These are phyloP conservation scores for Rubus idaeus DNA, from an alignment of 306 rosid species.

Conservation along the genomic window DNA sequence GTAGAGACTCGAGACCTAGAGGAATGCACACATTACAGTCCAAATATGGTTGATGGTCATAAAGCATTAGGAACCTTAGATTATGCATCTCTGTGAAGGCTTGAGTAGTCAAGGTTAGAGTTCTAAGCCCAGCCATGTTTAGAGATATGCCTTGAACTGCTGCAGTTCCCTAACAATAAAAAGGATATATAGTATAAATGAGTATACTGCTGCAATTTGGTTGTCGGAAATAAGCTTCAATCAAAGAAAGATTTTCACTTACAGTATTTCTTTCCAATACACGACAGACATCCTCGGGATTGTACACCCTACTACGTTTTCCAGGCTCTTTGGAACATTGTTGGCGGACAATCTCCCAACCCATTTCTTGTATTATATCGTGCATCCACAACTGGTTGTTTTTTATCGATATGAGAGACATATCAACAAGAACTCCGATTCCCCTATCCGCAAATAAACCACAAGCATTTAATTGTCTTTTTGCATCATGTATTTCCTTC, in stretches of 20 bases:
- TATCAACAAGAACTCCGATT: neutral
- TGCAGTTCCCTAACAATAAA: slow-evolving; percentile 7
- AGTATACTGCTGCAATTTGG: too few relatives aligned
- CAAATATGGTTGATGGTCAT: neutral
- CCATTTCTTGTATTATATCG: neutral
- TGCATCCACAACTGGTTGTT: neutral
- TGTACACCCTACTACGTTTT: neutral
- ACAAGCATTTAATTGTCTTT: neutral
- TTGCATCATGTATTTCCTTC: neutral
- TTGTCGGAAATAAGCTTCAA: too few relatives aligned
- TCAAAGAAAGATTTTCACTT: too few relatives aligned
- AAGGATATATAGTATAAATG: neutral
- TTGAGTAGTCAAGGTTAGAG: neutral
- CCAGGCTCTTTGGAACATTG: neutral
- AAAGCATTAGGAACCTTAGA: neutral
- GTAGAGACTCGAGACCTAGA: neutral
- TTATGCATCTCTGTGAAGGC: slow-evolving; percentile 1
- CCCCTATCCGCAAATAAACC: neutral
- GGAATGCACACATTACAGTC: neutral
- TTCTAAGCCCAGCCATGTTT: neutral
- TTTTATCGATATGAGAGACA: neutral
- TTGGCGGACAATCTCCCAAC: neutral
- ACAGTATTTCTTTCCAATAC: neutral
- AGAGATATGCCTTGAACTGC: slow-evolving; percentile 8
- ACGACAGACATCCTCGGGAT: neutral